Evolutionary conservation across 306 rosid genomes (phyloP), one percentile per base, ranked within the genome.

Genomic region (Cyamopsis tetragonoloba): DNA sequence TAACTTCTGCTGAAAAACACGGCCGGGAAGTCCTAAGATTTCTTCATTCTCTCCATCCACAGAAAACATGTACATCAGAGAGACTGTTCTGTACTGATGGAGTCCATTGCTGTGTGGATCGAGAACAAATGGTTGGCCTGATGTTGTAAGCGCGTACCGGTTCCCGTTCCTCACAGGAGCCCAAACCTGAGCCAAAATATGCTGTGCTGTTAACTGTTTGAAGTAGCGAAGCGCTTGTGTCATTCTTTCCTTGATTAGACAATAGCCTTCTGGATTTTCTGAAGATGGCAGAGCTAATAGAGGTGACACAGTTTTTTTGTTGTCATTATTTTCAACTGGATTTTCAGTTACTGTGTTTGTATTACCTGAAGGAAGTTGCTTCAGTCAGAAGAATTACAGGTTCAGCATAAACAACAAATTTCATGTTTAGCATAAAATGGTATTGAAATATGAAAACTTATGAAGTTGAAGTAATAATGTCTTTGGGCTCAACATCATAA

Each of bases 111-210:
- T 84, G 30, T 73, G 84, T 23, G 87, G 77, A 77, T 78, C 95
- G 60, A 89, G 83, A 71, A 87, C 78, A 69, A 92, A 92, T n/a
- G 98, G 95, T 64, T 89, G 98, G 27, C 92, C 98, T 6, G 87
- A 84, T 53, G 98, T 89, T 73, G 96, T 82, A 4, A 92, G 98
- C 4, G 76, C 82, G 65, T 69, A 49, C 49, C 76, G 81, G 28
- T 66, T 74, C 15, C 88, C 92, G 1, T 67, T 73, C 73, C 80
- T 89, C 26, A 87, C 84, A 1, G 98, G 96, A 8, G 88, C 95
- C 98, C 98, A 92, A 82, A 92, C 74, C 77, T 92, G 98, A 65
- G 92, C 96, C 5, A 92, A 83, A 53, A 89, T 81, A 74, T 85
- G 85, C 50, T 85, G 88, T 76, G 82, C 90, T 0, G 90, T 80